Base-by-base conservation (phyloP, 2,329 filamentous ascomycete species). In the Ophiostoma populinum region DNA sequence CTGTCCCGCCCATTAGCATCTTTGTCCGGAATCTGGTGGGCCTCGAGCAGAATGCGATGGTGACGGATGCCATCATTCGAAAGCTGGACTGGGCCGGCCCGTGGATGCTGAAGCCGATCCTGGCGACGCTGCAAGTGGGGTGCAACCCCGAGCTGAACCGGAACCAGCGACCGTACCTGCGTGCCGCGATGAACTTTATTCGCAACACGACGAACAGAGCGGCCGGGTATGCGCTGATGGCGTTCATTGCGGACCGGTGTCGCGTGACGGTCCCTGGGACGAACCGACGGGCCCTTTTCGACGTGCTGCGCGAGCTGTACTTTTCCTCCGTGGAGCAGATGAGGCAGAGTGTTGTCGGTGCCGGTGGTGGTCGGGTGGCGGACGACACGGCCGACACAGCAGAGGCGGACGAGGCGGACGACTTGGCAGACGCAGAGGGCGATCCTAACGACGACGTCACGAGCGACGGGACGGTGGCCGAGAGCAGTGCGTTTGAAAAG, bases 11-110 rank as follows among this genome's bases (percentile, higher is more conserved):
- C 11, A 42, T 47, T 35, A 70, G 66, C 42, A 55, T 72, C n/a
- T 70, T 79, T 35, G 50, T 77, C 17, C 70, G 74, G 47, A 81
- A 78, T 49, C 58, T 85, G 18, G 58, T 85, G 19, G 57, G 59
- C 15, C 60, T 78, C 32, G 65, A 75, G 42, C 67, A 75, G 46
- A 73, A 71, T 36, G 51, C 54, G 0, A 42, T 48, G 2, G 57
- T 59, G 3, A 70, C 67, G 2, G 58, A 65, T 33, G 56, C 54
- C 10, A 76, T 85, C 35, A 49, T 85, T 32, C 53, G 53, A 24
- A 57, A 62, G 4, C 58, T 83, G 24, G 53, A n/a, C n/a, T 80
- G 27, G 52, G 57, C n/a, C 55, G 65, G 15, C 63, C 51, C 57
- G 1, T 45, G 55, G 6, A 61, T 73, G 51, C 68, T 72, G 28